Evolutionary conservation across 73 alveolate genomes (phyloP).

Genomic region (Symbiodinium pilosum): DNA sequence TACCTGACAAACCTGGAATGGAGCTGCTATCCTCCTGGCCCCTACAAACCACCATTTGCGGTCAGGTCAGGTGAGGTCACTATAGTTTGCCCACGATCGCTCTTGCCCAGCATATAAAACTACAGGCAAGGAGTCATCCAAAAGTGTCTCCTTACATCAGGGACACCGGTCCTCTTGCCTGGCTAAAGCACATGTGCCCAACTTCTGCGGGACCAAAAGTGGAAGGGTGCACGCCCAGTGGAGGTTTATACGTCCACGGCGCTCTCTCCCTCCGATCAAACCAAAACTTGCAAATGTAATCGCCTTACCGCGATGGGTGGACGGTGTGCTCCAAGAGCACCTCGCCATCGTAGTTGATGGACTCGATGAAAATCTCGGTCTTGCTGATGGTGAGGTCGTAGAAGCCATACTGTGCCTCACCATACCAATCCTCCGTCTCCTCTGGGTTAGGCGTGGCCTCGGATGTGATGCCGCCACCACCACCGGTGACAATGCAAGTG

Average conservation of each 20-base stretch:
- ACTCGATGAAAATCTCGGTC: conserved; percentile 48
- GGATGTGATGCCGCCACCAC: conserved; percentile 72
- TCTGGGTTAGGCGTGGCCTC: conserved; percentile 86
- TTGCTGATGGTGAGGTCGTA: conserved; percentile 35
- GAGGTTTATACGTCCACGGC: not conserved
- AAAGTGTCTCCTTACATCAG: not conserved
- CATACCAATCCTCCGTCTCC: conserved; percentile 76
- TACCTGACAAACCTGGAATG: too few relatives aligned
- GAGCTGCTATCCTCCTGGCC: too few relatives aligned
- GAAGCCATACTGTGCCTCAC: conserved; percentile 64
- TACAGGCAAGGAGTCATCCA: not conserved
- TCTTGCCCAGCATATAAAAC: not conserved
- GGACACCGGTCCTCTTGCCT: not conserved
- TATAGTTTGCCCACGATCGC: too few relatives aligned
- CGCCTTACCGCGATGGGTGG: conserved; percentile 33
- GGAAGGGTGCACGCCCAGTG: not conserved
- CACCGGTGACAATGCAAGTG: conserved; percentile 89
- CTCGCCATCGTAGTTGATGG: conserved; percentile 66
- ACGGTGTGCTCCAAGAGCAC: conserved; percentile 58
- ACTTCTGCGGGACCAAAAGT: not conserved
- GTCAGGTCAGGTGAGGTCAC: too few relatives aligned
- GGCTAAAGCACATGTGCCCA: not conserved
- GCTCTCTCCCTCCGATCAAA: not conserved
- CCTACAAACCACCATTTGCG: too few relatives aligned
- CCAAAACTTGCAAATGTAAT: not conserved